Percentiles rank a stretch among this genome's conserved stretches.
Conservation (phyloP, 1,139 yeast genomes). For the Suhomyces coccinellae region DNA sequence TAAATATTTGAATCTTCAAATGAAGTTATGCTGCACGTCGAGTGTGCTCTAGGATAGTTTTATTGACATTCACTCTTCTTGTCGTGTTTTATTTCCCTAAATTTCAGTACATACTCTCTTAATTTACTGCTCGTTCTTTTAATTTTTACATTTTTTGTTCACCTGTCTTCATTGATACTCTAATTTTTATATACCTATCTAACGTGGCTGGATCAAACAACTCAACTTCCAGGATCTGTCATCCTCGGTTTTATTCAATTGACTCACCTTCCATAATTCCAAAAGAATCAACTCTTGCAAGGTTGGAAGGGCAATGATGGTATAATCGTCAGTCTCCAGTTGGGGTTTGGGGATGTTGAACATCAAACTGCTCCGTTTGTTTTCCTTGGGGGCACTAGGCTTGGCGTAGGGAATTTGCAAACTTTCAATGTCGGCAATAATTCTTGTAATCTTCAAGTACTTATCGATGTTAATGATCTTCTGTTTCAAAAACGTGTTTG, state of each 20-base stretch:
- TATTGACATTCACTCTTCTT: too few species aligned
- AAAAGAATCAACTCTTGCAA: slow-evolving; percentile 65
- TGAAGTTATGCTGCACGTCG: too few species aligned
- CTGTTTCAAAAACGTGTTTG: slow-evolving; percentile 57
- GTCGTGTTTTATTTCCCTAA: too few species aligned
- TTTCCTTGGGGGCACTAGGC: slow-evolving; percentile 22
- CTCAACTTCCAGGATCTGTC: slow-evolving; percentile 77
- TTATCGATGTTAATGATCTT: slow-evolving; percentile 80
- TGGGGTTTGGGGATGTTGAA: slow-evolving; percentile 14
- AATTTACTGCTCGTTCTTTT: too few species aligned
- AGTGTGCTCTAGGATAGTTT: too few species aligned
- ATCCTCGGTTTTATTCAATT: slow-evolving; percentile 56
- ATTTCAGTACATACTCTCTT: too few species aligned
- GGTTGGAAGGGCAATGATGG: slow-evolving; percentile 42
- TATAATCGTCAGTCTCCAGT: slow-evolving; percentile 10
- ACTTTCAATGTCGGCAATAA: slow-evolving; percentile 75
- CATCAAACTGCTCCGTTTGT: slow-evolving; percentile 23
- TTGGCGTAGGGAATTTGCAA: slow-evolving; percentile 63
- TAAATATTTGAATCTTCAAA: too few species aligned
- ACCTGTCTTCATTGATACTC: neutral
- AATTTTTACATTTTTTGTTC: too few species aligned
- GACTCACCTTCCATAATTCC: slow-evolving; percentile 70
- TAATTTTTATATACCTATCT: neutral
- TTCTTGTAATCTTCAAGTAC: slow-evolving; percentile 68
- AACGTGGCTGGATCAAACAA: slow-evolving; percentile 50